phyloP scores from a whole-genome alignment of 495 filamentous ascomycete species.

The Astrothelium subdiscretum region DNA sequence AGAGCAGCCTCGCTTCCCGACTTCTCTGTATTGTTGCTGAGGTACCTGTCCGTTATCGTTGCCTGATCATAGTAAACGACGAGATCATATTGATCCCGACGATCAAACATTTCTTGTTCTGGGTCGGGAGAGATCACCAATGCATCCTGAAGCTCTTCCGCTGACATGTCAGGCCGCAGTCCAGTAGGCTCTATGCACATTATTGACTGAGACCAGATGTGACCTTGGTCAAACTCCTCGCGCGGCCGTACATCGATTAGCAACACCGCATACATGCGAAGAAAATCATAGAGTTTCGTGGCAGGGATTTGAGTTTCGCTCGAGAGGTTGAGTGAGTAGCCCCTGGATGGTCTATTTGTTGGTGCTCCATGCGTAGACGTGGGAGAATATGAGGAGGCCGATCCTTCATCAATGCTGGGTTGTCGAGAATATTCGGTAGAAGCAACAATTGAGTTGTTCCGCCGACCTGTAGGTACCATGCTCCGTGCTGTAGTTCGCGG shows the following conservation, averaged over 20 bases:
- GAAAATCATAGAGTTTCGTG: conserved; percentile 51
- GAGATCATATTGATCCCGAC: conserved; percentile 68
- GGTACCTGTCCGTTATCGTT: conserved; percentile 40
- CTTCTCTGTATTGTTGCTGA: conserved; percentile 18
- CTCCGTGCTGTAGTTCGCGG: conserved; percentile 34
- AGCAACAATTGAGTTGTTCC: conserved; percentile 19
- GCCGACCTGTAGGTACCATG: conserved; percentile 27
- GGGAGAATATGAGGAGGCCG: conserved; percentile 25
- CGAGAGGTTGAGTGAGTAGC: conserved; percentile 42
- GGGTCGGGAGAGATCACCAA: conserved; percentile 65
- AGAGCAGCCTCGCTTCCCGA: conserved; percentile 44
- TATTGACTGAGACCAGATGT: conserved; percentile 68
- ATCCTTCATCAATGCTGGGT: conserved; percentile 16
- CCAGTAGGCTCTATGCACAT: conserved; percentile 87
- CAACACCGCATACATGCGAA: conserved; percentile 52
- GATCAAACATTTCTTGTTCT: conserved; percentile 64
- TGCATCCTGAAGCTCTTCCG: conserved; percentile 70
- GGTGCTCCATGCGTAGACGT: conserved; percentile 3
- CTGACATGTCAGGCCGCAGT: conserved; percentile 65
- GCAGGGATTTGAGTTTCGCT: conserved; percentile 52
- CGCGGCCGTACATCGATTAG: conserved; percentile 79
- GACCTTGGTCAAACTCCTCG: conserved; percentile 73
- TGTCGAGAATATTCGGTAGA: conserved; percentile 17
- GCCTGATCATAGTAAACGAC: conserved; percentile 83
- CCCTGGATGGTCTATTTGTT: not conserved